Percentiles rank a stretch among this genome's conserved stretches.
phyloP scores from a whole-genome alignment of 257 asterid genomes.

The Solanum pimpinellifolium region DNA sequence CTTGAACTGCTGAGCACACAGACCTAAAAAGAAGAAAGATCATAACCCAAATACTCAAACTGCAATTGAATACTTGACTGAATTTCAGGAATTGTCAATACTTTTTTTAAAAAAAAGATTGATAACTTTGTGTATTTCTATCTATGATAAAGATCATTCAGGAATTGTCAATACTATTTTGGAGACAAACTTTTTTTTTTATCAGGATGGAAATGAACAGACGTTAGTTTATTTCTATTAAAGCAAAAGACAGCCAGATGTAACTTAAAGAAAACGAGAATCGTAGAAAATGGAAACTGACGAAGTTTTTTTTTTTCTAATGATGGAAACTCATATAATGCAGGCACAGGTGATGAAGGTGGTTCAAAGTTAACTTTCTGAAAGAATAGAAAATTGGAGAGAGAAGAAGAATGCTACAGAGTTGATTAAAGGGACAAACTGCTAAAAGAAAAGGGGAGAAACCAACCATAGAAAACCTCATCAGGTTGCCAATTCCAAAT shows the following conservation, averaged over 20 bases:
- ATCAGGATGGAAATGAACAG: background rate
- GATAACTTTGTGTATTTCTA: too few relatives aligned
- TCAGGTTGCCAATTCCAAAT: background rate
- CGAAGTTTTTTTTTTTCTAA: background rate
- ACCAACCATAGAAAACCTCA: background rate
- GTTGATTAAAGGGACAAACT: background rate
- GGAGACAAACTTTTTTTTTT: background rate
- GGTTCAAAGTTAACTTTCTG: background rate
- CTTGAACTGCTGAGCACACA: conserved; percentile 57
- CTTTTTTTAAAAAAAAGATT: too few relatives aligned
- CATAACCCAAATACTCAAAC: background rate
- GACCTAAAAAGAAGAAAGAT: conserved; percentile 36
- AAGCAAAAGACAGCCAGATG: background rate
- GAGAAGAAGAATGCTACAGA: background rate
- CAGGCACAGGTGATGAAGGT: background rate
- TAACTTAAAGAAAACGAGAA: background rate
- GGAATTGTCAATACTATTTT: background rate
- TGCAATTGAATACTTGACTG: background rate
- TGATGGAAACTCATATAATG: background rate
- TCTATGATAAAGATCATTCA: background rate
- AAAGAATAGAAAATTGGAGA: background rate
- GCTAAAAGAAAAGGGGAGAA: background rate
- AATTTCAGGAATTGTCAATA: background rate
- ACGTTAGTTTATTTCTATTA: background rate
- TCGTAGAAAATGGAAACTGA: background rate